A percentile compares a stretch with the other conserved stretches of the same genome.
Evolutionary conservation across 1,284 basidiomycete genomes (phyloP).

Genomic region (Ceratobasidium sp.): DNA sequence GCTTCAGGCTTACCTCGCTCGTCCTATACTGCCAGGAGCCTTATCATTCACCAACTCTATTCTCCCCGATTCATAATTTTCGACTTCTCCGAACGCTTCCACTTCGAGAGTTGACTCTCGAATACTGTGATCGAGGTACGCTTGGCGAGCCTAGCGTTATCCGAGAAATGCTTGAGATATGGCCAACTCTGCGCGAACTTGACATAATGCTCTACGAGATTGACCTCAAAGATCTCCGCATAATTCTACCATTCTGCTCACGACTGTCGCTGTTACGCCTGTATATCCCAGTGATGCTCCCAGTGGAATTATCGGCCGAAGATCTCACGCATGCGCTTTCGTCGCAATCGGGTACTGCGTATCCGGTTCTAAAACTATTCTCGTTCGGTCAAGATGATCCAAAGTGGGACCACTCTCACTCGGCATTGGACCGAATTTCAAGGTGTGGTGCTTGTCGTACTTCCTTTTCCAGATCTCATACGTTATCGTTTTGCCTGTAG

Average conservation of each 20-base stretch:
- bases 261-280: neutral
- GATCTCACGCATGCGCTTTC: too few relatives aligned
- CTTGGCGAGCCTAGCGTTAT: neutral
- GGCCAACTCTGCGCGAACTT: slow-evolving; percentile 12
- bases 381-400: too few relatives aligned
- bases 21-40: too few relatives aligned
- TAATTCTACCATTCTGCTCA: neutral
- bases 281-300: neutral
- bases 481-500: neutral
- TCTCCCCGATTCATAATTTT: too few relatives aligned
- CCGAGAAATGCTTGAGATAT: neutral
- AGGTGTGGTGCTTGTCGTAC: neutral
- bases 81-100: neutral
- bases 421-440: neutral
- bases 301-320: neutral
- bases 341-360: too few relatives aligned
- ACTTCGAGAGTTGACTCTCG: neutral
- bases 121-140: neutral
- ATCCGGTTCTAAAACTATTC: too few relatives aligned
- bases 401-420: too few relatives aligned
- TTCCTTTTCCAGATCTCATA: neutral
- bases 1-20: too few relatives aligned
- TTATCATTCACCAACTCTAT: too few relatives aligned
- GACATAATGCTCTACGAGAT: neutral
- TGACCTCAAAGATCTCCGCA: neutral